Conservation (phyloP, 441 rosid species). For the Rhodomyrtus psidioides region DNA sequence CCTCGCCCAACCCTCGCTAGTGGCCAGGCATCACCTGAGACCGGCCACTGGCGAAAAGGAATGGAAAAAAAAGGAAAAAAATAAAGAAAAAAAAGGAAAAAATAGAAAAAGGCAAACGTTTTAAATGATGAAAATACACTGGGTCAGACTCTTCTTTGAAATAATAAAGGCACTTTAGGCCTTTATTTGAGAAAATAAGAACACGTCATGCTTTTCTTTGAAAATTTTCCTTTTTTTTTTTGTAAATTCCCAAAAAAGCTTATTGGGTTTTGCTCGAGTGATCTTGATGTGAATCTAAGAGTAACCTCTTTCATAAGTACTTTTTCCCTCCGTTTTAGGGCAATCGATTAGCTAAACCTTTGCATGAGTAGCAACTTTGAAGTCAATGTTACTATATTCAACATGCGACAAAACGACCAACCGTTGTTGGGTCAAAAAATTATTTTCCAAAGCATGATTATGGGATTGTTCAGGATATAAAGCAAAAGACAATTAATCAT, state of each 20-base stretch:
- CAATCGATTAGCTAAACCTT: conserved; percentile 6
- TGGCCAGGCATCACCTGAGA: too few species aligned
- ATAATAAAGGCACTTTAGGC: too few species aligned
- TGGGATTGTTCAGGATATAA: conserved; percentile 18
- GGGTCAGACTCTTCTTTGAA: too few species aligned
- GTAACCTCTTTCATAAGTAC: conserved; percentile 6
- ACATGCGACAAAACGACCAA: conserved; percentile 19
- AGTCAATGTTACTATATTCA: conserved; percentile 5
- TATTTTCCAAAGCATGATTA: conserved; percentile 18
- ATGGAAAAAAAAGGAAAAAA: too few species aligned
- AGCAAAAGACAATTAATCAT: conserved; percentile 10
- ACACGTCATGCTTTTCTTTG: too few species aligned
- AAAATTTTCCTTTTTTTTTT: too few species aligned
- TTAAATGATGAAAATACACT: too few species aligned
- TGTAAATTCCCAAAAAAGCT: conserved; percentile 19
- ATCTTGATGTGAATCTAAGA: conserved; percentile 18
- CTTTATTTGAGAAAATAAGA: too few species aligned
- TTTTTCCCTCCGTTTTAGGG: background rate
- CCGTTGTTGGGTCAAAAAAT: background rate
- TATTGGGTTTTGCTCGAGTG: background rate
- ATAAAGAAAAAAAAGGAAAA: too few species aligned
- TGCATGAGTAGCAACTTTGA: conserved; percentile 4
- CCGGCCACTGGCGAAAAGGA: too few species aligned
- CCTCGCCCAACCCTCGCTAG: too few species aligned
- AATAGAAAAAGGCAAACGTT: too few species aligned